Evolutionary conservation across 2,329 filamentous ascomycete genomes (phyloP), one percentile per base, ranked within the genome.

Genomic region (Hypomyces perniciosus): DNA sequence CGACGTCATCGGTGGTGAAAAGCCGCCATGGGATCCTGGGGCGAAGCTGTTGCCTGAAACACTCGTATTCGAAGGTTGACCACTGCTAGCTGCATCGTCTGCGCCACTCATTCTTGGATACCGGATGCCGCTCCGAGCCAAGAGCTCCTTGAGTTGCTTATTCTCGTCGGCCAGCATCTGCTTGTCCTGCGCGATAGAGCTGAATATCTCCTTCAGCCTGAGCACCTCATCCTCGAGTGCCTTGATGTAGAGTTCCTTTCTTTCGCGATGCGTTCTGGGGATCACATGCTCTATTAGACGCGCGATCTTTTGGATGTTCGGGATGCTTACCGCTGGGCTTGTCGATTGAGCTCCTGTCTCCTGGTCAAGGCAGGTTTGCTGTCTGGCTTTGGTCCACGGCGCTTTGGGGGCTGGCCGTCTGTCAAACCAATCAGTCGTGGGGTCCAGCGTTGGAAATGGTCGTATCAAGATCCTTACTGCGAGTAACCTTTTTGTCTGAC

Each of bases 211-310:
- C 66, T 95, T 93, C 40, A 97, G 76, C 44, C 90, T 85, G 20
- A 95, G 77, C 5, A 97, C 87, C 70, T 97, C 90, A 63, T 92
- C 85, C 69, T 99, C 93, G 12, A 97, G 80, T 8, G 88, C 84
- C 68, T 95, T 95, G 74, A 96, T 95, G 68, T 97, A 97, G 61
- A 90, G 80, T 70, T 97, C 93, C 68, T 97, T 97, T 59, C 93
- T 84, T 72, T 97, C 93, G 50, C 93, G 90, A 69, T 99, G 93
- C 13, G 93, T 97, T 65, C 93, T 96, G 35, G 5, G 41, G 12
- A 46, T 10, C 13, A 31, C 7, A 38, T 26, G 40, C 5, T 29
- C 34, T 30, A 39, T 52, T 44, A 51, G 46, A 33, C 31, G 34
- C 6, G 26, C 40, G 8, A 31, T 28, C n/a, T 10, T 10, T 10